Evolutionary conservation across 73 alveolate species (phyloP), one percentile per base, ranked within the genome.

Genomic region (Paramecium caudatum): DNA sequence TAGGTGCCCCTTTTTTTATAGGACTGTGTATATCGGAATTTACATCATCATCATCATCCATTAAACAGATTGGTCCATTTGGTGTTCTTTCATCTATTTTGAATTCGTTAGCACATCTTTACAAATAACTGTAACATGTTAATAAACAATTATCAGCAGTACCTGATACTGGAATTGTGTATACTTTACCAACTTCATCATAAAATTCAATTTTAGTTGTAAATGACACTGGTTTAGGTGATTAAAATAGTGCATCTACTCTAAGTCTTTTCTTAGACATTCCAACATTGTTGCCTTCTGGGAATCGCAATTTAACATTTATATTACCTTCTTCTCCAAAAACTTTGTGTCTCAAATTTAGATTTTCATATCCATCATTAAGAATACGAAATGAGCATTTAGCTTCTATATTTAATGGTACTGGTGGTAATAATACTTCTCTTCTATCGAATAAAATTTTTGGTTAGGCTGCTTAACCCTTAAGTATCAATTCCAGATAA

Each of bases 401-500:
- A 12, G 98, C 91, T 93, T 95, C 97, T 82, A 98, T 91, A 7
- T 98, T 99, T 47, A 98, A 95, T 3, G 99, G 99, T n/a, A 94
- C 99, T 13, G 93, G 92, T 6, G 99, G 99, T 45, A 98, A 94
- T 23, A 98, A 96, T 19, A 98, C 94, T 62, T 98, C 99, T 94
- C 99, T 95, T 90, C 99, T 93, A 86, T 98, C 99, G 82, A 98
- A 98, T 93, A 92, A 94, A 37, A 98, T 93, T 93, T 97, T 97
- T 8, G 99, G 99, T 41, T 95, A 96, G 4, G 98, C 95, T 9
- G 99, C 99, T 91, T 96, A 98, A 19, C 99, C 99, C 90, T 95
- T 97, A 55, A 98, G 84, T 55, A 96, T 96, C 23, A 98, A 82
- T 92, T 91, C 90, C 27, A 91, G 82, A 88, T 95, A 97, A 15